Conservation (phyloP, 148 eudicot species). For the Spergularia bocconei region DNA sequence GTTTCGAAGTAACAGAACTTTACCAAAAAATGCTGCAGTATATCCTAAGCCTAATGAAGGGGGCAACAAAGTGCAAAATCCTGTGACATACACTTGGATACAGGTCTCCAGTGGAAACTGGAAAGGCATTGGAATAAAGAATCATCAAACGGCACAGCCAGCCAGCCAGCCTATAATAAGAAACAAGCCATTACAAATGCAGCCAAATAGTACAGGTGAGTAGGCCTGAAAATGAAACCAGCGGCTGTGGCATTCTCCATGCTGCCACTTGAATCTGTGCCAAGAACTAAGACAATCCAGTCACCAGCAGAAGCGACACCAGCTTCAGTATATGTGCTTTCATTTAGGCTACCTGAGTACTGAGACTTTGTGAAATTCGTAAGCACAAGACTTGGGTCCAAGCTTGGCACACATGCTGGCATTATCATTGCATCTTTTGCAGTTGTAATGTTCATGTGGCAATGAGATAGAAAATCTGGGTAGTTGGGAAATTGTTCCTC, state of each 20-base stretch:
- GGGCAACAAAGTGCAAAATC: background rate
- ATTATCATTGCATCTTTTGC: slow-evolving; percentile 56
- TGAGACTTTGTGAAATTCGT: slow-evolving; percentile 67
- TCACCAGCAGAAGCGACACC: slow-evolving; percentile 63
- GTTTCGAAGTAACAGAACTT: background rate
- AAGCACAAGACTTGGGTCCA: slow-evolving; percentile 55
- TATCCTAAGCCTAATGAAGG: slow-evolving; percentile 4
- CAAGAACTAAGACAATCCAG: slow-evolving; percentile 75
- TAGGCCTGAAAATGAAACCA: slow-evolving; percentile 25
- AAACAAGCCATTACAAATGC: slow-evolving; percentile 26
- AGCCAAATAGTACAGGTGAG: slow-evolving; percentile 21
- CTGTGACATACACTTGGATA: background rate
- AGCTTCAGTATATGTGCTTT: slow-evolving; percentile 49
- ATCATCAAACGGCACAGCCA: background rate
- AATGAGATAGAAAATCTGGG: slow-evolving; percentile 49
- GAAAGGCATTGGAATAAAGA: background rate
- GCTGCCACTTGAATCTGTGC: slow-evolving; percentile 49
- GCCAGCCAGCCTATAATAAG: slow-evolving; percentile 19
- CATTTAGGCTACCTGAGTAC: slow-evolving; percentile 52
- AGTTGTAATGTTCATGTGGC: slow-evolving; percentile 53
- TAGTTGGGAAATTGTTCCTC: slow-evolving; percentile 50
- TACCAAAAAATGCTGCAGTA: background rate
- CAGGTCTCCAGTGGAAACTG: background rate
- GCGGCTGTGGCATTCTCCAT: slow-evolving; percentile 30
- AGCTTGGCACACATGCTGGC: slow-evolving; percentile 75